A percentile compares a stretch with the other conserved stretches of the same genome.
Conservation (phyloP, 345 rosid species). For the Dipteronia sinensis region DNA sequence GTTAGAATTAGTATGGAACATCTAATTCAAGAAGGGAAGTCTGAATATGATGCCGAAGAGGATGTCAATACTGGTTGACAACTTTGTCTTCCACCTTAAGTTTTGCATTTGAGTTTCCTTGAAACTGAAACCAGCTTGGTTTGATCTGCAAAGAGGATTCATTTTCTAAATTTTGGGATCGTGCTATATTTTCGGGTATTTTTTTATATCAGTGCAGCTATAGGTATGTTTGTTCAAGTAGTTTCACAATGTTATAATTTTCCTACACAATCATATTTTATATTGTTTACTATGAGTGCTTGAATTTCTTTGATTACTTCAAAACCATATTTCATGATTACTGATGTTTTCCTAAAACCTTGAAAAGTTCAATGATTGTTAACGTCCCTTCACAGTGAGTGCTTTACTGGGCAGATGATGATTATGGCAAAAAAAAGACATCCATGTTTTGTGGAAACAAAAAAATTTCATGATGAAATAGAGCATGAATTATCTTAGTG, state of each 20-base stretch:
- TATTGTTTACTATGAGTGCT: too few species aligned
- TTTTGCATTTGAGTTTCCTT: neutral
- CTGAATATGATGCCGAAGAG: constrained; percentile 6
- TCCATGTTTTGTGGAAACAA: too few species aligned
- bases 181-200: neutral
- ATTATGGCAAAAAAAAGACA: too few species aligned
- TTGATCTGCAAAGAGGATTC: neutral
- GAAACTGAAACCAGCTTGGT: neutral
- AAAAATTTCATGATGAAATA: too few species aligned
- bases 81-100: neutral
- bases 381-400: too few species aligned
- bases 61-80: neutral
- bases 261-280: neutral
- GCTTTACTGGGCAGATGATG: too few species aligned
- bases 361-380: too few species aligned
- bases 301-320: too few species aligned
- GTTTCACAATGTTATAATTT: neutral
- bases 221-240: neutral
- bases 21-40: constrained; percentile 4
- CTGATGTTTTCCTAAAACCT: too few species aligned
- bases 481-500: too few species aligned
- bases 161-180: neutral
- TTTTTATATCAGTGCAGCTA: neutral
- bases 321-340: too few species aligned
- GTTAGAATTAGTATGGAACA: neutral